Evolutionary conservation across 2,329 filamentous ascomycete species (phyloP).

Genomic region (Penicillium sp.): DNA sequence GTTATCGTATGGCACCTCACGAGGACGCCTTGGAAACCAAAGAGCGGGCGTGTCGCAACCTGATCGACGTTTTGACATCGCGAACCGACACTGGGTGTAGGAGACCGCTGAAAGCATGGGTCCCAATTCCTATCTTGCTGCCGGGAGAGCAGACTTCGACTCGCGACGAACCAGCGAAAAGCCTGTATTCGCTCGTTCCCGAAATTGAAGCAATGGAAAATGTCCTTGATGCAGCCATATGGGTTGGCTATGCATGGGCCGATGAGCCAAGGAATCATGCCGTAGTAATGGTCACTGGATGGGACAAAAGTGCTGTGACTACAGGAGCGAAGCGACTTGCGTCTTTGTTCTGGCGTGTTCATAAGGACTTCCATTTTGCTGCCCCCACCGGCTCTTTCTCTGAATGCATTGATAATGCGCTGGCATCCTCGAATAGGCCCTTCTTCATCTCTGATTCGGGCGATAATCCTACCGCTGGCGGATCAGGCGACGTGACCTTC

Average conservation of each 20-base stretch:
- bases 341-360: slow-evolving; percentile 42
- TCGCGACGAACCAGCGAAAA: slow-evolving; percentile 45
- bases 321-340: slow-evolving; percentile 42
- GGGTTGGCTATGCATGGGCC: slow-evolving; percentile 51
- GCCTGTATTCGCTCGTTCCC: slow-evolving; percentile 44
- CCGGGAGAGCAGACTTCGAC: slow-evolving; percentile 51
- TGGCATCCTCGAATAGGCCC: slow-evolving; percentile 36
- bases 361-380: slow-evolving; percentile 45
- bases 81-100: background rate
- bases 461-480: slow-evolving; percentile 49
- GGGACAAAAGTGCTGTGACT: slow-evolving; percentile 36
- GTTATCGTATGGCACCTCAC: slow-evolving; percentile 48
- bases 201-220: slow-evolving; percentile 35
- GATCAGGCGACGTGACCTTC: slow-evolving; percentile 49
- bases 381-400: slow-evolving; percentile 43
- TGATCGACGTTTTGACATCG: slow-evolving; percentile 35
- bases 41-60: slow-evolving; percentile 44
- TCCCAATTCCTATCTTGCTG: slow-evolving; percentile 45
- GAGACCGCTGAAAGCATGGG: slow-evolving; percentile 46
- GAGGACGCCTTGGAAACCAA: slow-evolving; percentile 46
- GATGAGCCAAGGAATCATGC: slow-evolving; percentile 48
- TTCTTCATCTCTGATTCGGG: slow-evolving; percentile 51
- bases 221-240: slow-evolving; percentile 46
- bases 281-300: slow-evolving; percentile 45
- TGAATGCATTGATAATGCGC: slow-evolving; percentile 42